Base-by-base conservation (phyloP, 202 grass and related monocot genomes). In the Brachypodium distachyon region DNA sequence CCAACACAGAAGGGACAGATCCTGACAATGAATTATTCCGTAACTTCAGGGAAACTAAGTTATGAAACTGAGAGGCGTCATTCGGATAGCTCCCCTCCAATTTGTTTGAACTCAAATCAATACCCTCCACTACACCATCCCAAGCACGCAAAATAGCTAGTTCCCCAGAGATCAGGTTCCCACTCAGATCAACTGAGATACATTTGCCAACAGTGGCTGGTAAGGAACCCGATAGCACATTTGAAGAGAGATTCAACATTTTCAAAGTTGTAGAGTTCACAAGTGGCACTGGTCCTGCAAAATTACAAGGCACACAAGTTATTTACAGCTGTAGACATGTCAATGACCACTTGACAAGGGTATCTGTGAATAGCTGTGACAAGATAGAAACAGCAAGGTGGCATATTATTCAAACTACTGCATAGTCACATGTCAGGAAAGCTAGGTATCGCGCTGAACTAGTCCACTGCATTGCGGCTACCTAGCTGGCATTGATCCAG, bases 21-120 rank as follows among this genome's bases (percentile, higher is more conserved):
- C 96, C 96, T 26, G 76, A 82, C 72, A 99, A 87, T 1, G 77
- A 86, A 87, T 90, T 99, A 47, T 99, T 95, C 12, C 32, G 77
- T 81, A 99, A 28, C 75, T 90, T 99, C 19, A 99, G 44, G 47
- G 79, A 87, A 23, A 84, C 78, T 33, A 99, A 46, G 54, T 90
- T 99, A 73, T 79, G 87, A 71, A 99, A 88, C 81, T 99, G 90
- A 54, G 92, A 81, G 33, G 82, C 77, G 51, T 88, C 92, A 60
- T 96, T 87, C 21, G 92, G 96, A 62, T 89, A 96, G 71, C 74
- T 87, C 47, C 92, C 96, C 16, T 51, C 83, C 61, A 99, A 58
- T 73, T 74, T 78, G 76, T 99, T 99, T 81, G 92, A 99, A 59
- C 96, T 99, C 67, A 99, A 78, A 56, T 99, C 96, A 79, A 99